Percentiles rank a stretch among this genome's conserved stretches.
Conservation (phyloP, 2,329 filamentous ascomycete species). For the Cercospora sp. region DNA sequence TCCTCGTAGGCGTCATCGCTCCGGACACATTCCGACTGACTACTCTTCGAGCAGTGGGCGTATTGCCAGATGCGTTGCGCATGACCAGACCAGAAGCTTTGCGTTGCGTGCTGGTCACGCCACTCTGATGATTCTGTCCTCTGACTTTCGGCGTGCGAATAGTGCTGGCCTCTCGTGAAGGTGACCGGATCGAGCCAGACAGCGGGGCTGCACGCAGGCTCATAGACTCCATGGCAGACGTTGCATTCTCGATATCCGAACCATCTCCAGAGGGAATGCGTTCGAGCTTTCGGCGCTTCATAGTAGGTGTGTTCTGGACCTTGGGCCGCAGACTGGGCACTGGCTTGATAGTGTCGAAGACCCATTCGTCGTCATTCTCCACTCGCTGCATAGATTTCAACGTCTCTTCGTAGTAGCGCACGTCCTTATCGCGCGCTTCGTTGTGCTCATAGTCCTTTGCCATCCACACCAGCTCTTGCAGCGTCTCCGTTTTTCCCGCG, state of each 20-base stretch:
- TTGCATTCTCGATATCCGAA: slow-evolving; percentile 37
- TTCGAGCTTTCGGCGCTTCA: slow-evolving; percentile 51
- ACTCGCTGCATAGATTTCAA: slow-evolving; percentile 54
- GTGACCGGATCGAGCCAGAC: slow-evolving; percentile 26
- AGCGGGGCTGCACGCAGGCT: slow-evolving; percentile 48
- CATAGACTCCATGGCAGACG: slow-evolving; percentile 45
- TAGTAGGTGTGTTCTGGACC: slow-evolving; percentile 45
- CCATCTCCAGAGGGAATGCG: slow-evolving; percentile 46
- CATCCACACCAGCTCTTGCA: slow-evolving; percentile 83
- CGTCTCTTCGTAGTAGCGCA: slow-evolving; percentile 92
- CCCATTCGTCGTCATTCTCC: slow-evolving; percentile 81
- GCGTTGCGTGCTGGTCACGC: slow-evolving; percentile 44
- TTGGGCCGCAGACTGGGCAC: slow-evolving; percentile 58
- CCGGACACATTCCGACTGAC: slow-evolving; percentile 38
- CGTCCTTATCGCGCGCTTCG: slow-evolving; percentile 46
- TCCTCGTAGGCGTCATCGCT: slow-evolving; percentile 47
- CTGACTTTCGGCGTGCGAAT: slow-evolving; percentile 42
- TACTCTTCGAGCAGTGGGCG: slow-evolving; percentile 38
- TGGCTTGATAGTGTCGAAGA: slow-evolving; percentile 86
- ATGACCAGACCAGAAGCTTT: slow-evolving; percentile 25
- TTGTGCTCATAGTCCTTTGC: slow-evolving; percentile 76
- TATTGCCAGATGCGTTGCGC: slow-evolving; percentile 21
- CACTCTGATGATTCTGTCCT: slow-evolving; percentile 37
- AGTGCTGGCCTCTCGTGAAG: slow-evolving; percentile 35
- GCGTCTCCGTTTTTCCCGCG: slow-evolving; percentile 81